Base-by-base conservation (phyloP, 1,284 basidiomycete species). In the Pyrrhoderma lamaoense region DNA sequence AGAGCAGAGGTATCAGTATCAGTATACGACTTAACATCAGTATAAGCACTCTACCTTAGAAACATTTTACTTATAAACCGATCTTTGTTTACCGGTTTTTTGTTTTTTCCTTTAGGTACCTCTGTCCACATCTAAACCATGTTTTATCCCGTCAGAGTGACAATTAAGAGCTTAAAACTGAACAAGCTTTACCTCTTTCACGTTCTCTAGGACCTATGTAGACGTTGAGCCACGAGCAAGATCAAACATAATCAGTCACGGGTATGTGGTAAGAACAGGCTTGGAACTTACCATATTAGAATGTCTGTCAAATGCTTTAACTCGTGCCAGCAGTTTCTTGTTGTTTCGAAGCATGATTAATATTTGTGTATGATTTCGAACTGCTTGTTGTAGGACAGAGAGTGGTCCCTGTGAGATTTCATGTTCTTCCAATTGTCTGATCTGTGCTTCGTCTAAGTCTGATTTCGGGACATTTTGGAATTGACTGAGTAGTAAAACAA, bases 41-140 rank as follows among this genome's bases (percentile, higher is more conserved):
- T 8, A 13, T 27, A 9, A 25, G 44, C 14, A 66, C 21, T 80
- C 51, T 61, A 89, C 89, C 89, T 77, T 54, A 92, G 67, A 67
- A 92, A 93, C 85, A 97, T 96, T 72, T 95, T 99, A 72, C 93
- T 96, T 67, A 99, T 96, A 74, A 99, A 99, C 40, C 96, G 80
- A 71, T 99, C 93, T 72, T 96, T 97, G 76, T 99, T 98, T 56
- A 99, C 85, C 2, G 96, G 90, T 69, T 98, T 98, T 73, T 96
- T 96, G 66, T 91, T 93, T 74, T 98, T 99, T 47, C 93, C 93
- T 70, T 98, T 99, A 19, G 96, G 96, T 49, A 88, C 71, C 68
- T 99, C 96, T 23, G 94, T 97, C 96, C 96, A 99, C 95, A 97
- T 97, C 89, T 95, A 57, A 48, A 45, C 42, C 18, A 39, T 13